Evolutionary conservation across 2,329 filamentous ascomycete species (phyloP).

Genomic region (Colletotrichum lupini): DNA sequence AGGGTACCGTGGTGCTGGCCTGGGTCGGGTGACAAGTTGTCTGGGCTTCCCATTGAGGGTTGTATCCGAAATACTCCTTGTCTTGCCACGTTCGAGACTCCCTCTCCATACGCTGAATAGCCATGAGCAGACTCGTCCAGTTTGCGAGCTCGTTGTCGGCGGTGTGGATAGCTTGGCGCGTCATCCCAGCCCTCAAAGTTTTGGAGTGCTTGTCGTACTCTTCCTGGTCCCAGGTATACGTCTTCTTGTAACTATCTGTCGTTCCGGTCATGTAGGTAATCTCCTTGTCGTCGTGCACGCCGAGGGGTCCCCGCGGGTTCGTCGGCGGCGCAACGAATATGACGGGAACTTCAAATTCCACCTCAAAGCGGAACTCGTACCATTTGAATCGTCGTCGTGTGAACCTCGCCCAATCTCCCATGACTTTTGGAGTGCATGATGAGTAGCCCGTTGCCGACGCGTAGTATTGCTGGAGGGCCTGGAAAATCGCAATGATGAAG

Average conservation of each 20-base stretch:
- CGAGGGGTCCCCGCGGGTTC: slow-evolving; percentile 10
- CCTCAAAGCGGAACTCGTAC: slow-evolving; percentile 32
- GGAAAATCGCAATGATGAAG: slow-evolving; percentile 31
- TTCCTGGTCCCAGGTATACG: slow-evolving; percentile 20
- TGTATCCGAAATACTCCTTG: slow-evolving; percentile 20
- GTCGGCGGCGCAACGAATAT: slow-evolving; percentile 30
- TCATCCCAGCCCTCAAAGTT: slow-evolving; percentile 14
- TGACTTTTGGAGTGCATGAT: slow-evolving; percentile 20
- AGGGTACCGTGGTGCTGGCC: not conserved
- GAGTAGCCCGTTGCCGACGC: slow-evolving; percentile 27
- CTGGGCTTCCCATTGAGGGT: slow-evolving; percentile 13
- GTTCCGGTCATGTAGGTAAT: slow-evolving; percentile 34
- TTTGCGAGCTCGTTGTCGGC: slow-evolving; percentile 28
- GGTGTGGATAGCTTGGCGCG: slow-evolving; percentile 27
- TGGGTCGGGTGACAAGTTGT: not conserved
- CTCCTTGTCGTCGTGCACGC: slow-evolving; percentile 6
- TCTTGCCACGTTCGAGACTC: slow-evolving; percentile 32
- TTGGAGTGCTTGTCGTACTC: slow-evolving; percentile 12
- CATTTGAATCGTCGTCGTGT: slow-evolving; percentile 30
- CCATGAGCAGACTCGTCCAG: slow-evolving; percentile 30
- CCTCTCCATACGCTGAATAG: slow-evolving; percentile 31
- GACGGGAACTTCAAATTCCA: slow-evolving; percentile 29
- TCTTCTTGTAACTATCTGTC: slow-evolving; percentile 18
- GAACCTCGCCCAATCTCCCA: slow-evolving; percentile 25
- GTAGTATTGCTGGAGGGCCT: slow-evolving; percentile 31